These are phyloP conservation scores for Schizochytrium sp. DNA, from an alignment of 108 stramenopile species.

Conservation along the genomic window DNA sequence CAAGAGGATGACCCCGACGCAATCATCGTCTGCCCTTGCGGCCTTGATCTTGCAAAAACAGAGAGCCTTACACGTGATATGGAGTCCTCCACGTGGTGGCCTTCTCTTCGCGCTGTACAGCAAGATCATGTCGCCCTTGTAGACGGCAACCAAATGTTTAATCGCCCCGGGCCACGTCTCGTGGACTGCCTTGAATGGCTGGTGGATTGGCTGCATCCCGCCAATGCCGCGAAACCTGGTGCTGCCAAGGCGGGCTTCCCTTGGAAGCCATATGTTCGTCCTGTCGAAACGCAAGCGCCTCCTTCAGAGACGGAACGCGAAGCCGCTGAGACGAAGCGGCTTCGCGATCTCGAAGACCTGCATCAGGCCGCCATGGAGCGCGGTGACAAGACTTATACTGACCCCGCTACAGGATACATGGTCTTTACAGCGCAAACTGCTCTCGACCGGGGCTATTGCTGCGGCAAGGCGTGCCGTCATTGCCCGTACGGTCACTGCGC, in stretches of 20 bases:
- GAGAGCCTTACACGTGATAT: background rate
- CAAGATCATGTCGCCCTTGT: conserved; percentile 55
- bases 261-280: background rate
- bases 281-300: no score
- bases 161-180: conserved; percentile 68
- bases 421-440: conserved; percentile 79
- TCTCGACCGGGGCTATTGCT: conserved; percentile 71
- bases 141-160: conserved; percentile 75
- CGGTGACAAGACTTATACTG: conserved; percentile 49
- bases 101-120: conserved; percentile 48
- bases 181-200: conserved; percentile 64
- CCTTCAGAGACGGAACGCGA: background rate
- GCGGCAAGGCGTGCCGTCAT: conserved; percentile 82
- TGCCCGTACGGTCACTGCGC: conserved; percentile 79
- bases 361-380: background rate
- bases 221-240: background rate
- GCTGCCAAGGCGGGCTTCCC: background rate
- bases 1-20: conserved; percentile 62
- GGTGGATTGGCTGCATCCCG: conserved; percentile 48
- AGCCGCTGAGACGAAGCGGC: background rate
- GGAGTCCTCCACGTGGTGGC: conserved; percentile 33
- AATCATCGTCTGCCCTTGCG: conserved; percentile 73
- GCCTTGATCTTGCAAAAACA: conserved; percentile 74
- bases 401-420: conserved; percentile 71
- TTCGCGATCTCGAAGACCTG: background rate